Evolutionary conservation across 306 rosid species (phyloP), one percentile per base, ranked within the genome.

Genomic region (Trichosanthes cucumerina): DNA sequence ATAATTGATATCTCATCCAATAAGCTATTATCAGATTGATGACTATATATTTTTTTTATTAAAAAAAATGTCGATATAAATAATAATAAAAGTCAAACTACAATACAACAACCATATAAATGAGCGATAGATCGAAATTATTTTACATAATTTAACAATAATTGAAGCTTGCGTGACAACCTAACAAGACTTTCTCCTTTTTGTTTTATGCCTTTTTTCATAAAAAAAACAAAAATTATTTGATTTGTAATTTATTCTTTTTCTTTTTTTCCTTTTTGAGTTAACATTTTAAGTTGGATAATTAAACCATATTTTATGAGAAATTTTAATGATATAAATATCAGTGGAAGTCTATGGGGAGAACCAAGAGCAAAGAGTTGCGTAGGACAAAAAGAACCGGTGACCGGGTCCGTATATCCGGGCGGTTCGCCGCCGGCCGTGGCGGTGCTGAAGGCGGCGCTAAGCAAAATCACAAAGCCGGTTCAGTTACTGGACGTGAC

Each of bases 401-500:
- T 91, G 85, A 7, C 58, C 5, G 99, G 91, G 12, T 84, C 97
- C 9, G 87, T 80, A 0, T 95, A 89, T 54, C 97, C 97, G 0
- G 97, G 97, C 9, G 97, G 91, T 0, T 69, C 84, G 65, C 99
- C 97, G 9, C 86, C 91, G 41, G 89, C 90, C 0, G 84, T 92
- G 80, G 86, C 68, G 3, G 93, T 89, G 81, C 41, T 92, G 19
- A 92, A 95, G 87, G 50, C 78, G 64, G 97, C 62, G 5, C 64
- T 95, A 11, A 73, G 81, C 44, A 92, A 59, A 76, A 84, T 92
- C 1, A 87, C 63, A 69, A 91, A 83, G 28, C 93, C 97, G 0
- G 90, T 95, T 6, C 83, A 88, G 1, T 58, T 95, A 65, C 90
- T 95, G 0, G 97, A 95, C 71, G 81, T 95, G 65, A 95, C 98